Conservation (phyloP, 176 grass and related monocot species). For the Triticum urartu region DNA sequence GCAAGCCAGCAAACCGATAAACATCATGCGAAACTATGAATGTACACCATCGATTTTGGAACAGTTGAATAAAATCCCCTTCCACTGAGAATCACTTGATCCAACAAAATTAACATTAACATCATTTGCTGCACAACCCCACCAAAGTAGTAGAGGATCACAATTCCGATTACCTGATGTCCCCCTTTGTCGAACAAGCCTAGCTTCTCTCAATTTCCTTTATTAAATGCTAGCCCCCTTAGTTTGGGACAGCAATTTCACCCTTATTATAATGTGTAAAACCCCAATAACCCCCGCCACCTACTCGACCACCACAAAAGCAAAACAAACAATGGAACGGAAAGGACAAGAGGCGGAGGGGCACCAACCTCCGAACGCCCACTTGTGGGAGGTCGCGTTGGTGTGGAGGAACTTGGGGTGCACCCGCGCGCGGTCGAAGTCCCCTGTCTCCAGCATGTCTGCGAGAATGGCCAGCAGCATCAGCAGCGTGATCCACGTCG, state of each 20-base stretch:
- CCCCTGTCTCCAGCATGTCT: conserved; percentile 56
- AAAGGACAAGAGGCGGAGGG: not conserved
- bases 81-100: not conserved
- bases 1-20: not conserved
- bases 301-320: not conserved
- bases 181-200: not conserved
- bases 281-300: not conserved
- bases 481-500: not conserved
- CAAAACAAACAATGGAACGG: not conserved
- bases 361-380: conserved; percentile 85
- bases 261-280: not conserved
- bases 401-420: conserved; percentile 97
- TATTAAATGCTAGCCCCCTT: not conserved
- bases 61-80: not conserved
- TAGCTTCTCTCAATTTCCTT: not conserved
- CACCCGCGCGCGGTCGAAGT: conserved; percentile 83
- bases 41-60: not conserved
- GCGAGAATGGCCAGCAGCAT: not conserved
- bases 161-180: not conserved
- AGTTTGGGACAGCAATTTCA: not conserved
- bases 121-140: not conserved
- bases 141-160: conserved; percentile 4
- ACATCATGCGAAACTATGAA: not conserved
- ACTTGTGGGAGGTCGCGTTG: conserved; percentile 92
- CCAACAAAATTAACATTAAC: not conserved